phyloP scores from a whole-genome alignment of 805 yeast species.

The Spathaspora boniae region DNA sequence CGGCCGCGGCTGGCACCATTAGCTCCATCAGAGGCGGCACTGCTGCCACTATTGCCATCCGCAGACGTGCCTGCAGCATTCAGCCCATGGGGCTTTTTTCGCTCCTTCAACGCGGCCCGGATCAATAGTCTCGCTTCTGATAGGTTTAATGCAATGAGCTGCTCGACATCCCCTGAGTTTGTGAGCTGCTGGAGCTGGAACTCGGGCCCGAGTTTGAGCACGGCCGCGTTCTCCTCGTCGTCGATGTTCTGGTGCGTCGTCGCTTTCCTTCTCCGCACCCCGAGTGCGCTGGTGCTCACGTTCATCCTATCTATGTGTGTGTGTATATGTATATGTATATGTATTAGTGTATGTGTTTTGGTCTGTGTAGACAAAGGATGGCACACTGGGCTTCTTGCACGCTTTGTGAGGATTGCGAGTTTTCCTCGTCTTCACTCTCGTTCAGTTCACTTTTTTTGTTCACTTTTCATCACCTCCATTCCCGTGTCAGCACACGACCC shows the following conservation, averaged over 20 bases:
- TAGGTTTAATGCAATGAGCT: conserved; percentile 78
- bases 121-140: conserved; percentile 88
- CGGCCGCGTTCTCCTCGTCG: conserved; percentile 91
- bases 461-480: background rate
- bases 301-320: conserved; percentile 51
- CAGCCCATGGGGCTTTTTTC: conserved; percentile 31
- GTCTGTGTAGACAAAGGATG: background rate
- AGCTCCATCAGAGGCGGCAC: no score
- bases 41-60: conserved; percentile 7
- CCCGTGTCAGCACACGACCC: background rate
- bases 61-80: no score
- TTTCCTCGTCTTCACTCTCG: no score
- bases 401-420: no score
- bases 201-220: conserved; percentile 87
- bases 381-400: no score
- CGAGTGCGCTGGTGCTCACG: conserved; percentile 83
- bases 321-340: no score
- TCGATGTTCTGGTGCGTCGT: conserved; percentile 56
- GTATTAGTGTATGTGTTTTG: no score
- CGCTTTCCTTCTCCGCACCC: conserved; percentile 70
- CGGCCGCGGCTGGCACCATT: no score
- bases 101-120: conserved; percentile 80
- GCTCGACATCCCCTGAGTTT: conserved; percentile 74
- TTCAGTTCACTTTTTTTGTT: no score
- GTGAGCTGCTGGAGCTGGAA: conserved; percentile 77